These are phyloP conservation scores for Aspergillus campestris DNA, from an alignment of 495 filamentous ascomycete genomes.

Conservation along the genomic window DNA sequence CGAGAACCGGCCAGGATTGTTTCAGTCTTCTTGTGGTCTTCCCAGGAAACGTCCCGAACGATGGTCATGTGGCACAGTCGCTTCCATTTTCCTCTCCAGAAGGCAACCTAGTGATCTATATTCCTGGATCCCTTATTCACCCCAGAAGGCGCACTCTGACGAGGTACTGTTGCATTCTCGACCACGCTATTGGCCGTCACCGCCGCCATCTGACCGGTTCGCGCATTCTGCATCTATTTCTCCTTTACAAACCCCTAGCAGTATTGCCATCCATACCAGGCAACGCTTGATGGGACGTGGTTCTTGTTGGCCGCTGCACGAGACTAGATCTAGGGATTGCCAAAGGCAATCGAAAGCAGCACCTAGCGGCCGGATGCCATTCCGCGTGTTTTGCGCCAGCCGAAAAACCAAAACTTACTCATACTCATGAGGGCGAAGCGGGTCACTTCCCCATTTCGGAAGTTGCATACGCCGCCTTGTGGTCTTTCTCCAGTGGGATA, in stretches of 20 bases:
- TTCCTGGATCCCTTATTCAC: too few relatives aligned
- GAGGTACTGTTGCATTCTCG: too few relatives aligned
- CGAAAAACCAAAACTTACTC: conserved; percentile 43
- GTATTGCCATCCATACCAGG: conserved; percentile 56
- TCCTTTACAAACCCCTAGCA: conserved; percentile 41
- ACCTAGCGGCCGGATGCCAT: conserved; percentile 30
- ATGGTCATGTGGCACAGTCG: too few relatives aligned
- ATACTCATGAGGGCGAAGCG: conserved; percentile 53
- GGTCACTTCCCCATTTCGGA: conserved; percentile 38
- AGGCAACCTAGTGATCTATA: too few relatives aligned
- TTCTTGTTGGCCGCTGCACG: conserved; percentile 52
- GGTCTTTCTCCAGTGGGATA: conserved; percentile 33
- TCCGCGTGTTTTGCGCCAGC: neutral
- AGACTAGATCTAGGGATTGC: conserved; percentile 5
- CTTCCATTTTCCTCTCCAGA: too few relatives aligned
- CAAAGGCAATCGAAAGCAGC: conserved; percentile 36
- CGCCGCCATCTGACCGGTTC: too few relatives aligned
- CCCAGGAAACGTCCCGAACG: too few relatives aligned
- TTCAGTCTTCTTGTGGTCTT: too few relatives aligned
- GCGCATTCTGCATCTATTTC: too few relatives aligned
- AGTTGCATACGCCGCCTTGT: conserved; percentile 50
- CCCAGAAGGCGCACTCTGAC: too few relatives aligned
- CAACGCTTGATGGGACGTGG: conserved; percentile 53
- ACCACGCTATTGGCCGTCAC: too few relatives aligned
- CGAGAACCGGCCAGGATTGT: too few relatives aligned